A percentile compares a stretch with the other conserved stretches of the same genome.
Evolutionary conservation across 2,329 filamentous ascomycete species (phyloP).

Genomic region (Arthrinium puccinioides): DNA sequence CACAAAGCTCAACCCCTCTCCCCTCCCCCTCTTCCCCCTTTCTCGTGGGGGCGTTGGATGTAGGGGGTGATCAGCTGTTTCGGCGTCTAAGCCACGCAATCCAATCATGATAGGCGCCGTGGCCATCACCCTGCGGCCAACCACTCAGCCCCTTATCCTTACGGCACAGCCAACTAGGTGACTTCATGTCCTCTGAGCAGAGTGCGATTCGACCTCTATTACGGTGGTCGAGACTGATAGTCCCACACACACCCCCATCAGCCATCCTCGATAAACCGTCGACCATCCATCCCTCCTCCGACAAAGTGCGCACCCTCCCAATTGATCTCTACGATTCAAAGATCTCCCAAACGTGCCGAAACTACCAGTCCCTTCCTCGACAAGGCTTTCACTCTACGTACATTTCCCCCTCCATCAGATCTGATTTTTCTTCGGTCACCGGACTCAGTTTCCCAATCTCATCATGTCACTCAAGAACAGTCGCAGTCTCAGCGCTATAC

Average conservation of each 20-base stretch:
- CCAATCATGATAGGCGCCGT: not conserved
- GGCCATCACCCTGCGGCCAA: too few relatives aligned
- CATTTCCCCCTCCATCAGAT: not conserved
- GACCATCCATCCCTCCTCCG: not conserved
- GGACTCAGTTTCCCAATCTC: not conserved
- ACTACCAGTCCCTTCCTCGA: not conserved
- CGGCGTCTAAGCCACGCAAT: not conserved
- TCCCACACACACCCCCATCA: not conserved
- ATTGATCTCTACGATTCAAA: not conserved
- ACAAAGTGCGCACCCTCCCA: not conserved
- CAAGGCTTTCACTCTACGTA: not conserved
- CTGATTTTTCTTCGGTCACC: not conserved
- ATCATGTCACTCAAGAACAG: not conserved
- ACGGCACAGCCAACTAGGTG: too few relatives aligned
- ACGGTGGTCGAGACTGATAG: not conserved
- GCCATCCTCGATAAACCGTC: not conserved
- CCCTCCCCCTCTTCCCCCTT: too few relatives aligned
- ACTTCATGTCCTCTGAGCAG: too few relatives aligned
- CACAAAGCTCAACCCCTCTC: not conserved
- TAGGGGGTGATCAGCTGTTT: not conserved
- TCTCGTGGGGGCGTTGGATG: not conserved
- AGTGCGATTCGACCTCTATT: too few relatives aligned
- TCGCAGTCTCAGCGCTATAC: not conserved
- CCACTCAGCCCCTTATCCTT: not conserved
- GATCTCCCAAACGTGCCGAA: not conserved